Base-by-base conservation (phyloP, 805 yeast species). In the Saccharomyces jurei region DNA sequence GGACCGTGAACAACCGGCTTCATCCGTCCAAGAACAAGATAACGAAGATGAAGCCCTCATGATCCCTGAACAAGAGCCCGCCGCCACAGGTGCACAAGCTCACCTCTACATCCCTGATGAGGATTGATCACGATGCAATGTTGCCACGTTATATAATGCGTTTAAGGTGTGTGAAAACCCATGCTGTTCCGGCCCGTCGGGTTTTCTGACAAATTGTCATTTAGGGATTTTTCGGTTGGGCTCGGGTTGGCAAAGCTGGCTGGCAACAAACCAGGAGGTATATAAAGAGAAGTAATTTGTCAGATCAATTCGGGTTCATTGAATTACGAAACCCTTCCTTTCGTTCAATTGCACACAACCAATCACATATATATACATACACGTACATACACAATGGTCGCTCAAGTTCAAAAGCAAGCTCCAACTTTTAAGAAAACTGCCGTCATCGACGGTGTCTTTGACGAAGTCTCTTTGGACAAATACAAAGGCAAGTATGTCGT, bases 401-500 rank as follows among this genome's bases (percentile, higher is more conserved):
- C 96, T 60, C 77, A 78, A 69, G 89, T 92, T 70, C 96, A 90
- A 80, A 84, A 89, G 74, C 96, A 92, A 74, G 99, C 99, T 71
- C 99, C 99, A 75, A 65, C 82, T 57, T 94, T 94, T 88, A 87
- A 80, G 75, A 94, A 92, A 81, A 89, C 96, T 66, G 99, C 99
- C 73, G 98, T 94, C 71, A 81, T 94, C 66, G 91, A 92, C 79
- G 98, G 98, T 77, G 79, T 82, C 62, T 92, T 94, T 72, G 98
- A 94, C 81, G 97, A 94, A 71, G 81, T 94, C 66, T 81, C 96
- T 58, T 84, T 94, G 66, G 98, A 92, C 69, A 87, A 89, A 77
- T 94, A 86, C 88, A 86, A 86, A 80, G 99, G 99, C 71, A 89
- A 94, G 78, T 94, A 97, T 96, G 97, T 94, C 64, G 77, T 94